Evolutionary conservation across 805 yeast species (phyloP), one percentile per base, ranked within the genome.

Genomic region (Hanseniaspora singularis): DNA sequence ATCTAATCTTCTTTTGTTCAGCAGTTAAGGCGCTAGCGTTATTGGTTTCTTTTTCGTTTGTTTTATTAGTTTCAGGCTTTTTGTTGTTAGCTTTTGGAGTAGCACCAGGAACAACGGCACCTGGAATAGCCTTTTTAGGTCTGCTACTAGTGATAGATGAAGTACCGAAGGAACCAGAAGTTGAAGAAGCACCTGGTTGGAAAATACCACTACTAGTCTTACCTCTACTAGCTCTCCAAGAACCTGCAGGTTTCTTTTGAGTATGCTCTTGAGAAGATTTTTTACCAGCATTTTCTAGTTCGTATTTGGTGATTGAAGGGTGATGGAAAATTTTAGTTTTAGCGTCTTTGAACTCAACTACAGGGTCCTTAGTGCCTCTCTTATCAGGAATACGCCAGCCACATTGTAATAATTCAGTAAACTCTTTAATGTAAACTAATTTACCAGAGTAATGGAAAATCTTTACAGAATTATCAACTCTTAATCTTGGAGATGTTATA

Each of bases 141-240:
- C 47, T 40, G n/a, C n/a, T n/a, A n/a, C n/a, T n/a, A n/a, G n/a
- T n/a, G n/a, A n/a, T n/a, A n/a, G n/a, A n/a, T n/a, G n/a, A n/a
- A n/a, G n/a, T n/a, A n/a, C n/a, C n/a, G n/a, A n/a, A n/a, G n/a
- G n/a, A n/a, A n/a, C n/a, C n/a, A n/a, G n/a, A n/a, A 62, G 95
- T 74, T 10, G 96, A 95, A 63, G 87, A 96, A 2, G 99, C 98
- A 20, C 98, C 98, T 62, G 94, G 77, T 63, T 92, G 92, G 34
- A 96, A 97, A 46, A 96, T 95, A 27, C 76, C 72, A 46, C 88
- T 79, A 59, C 79, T 81, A 46, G 72, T 19, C 24, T 44, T 44
- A 8, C 48, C 48, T 61, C 16, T 68, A 22, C 40, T 40, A 5
- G 45, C 40, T 36, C 46, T 33, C 59, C 48, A 39, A 4, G 46